These are phyloP conservation scores for Annulohypoxylon truncatum DNA, from an alignment of 2,329 filamentous ascomycete species.

Conservation along the genomic window DNA sequence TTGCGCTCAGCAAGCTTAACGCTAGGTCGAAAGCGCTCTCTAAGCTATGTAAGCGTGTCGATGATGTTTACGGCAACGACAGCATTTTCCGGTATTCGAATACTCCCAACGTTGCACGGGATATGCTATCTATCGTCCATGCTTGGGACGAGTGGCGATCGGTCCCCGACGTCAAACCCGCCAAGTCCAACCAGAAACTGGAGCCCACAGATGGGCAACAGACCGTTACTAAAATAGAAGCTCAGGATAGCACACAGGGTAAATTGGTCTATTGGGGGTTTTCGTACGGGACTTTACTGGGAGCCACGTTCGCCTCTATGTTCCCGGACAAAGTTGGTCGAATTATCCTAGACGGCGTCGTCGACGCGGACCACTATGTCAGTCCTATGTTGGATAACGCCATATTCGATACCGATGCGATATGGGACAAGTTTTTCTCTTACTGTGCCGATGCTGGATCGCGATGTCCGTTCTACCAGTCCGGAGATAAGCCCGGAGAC, in stretches of 20 bases:
- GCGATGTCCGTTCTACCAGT: conserved; percentile 54
- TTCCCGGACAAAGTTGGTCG: conserved; percentile 57
- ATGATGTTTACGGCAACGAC: conserved; percentile 44
- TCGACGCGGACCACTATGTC: conserved; percentile 58
- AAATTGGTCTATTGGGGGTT: conserved; percentile 55
- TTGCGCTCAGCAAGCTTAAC: conserved; percentile 47
- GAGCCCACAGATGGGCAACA: conserved; percentile 20
- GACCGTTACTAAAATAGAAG: conserved; percentile 21
- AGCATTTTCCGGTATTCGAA: conserved; percentile 51
- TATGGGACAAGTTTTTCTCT: conserved; percentile 59
- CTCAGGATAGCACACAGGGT: conserved; percentile 42
- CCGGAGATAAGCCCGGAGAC: conserved; percentile 50
- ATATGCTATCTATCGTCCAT: conserved; percentile 57
- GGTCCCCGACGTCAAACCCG: conserved; percentile 20
- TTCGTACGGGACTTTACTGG: conserved; percentile 56
- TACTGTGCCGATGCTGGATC: conserved; percentile 59
- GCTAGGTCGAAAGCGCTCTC: conserved; percentile 48
- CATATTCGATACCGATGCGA: conserved; percentile 59
- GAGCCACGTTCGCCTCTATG: conserved; percentile 56
- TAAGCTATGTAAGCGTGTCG: conserved; percentile 50
- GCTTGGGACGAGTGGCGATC: conserved; percentile 53
- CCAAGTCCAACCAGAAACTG: conserved; percentile 22
- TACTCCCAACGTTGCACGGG: conserved; percentile 53
- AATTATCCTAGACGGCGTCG: conserved; percentile 54
- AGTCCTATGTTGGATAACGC: conserved; percentile 54